A percentile compares a stretch with the other conserved stretches of the same genome.
Conservation (phyloP, 192 early-diverging fungal species). For the Podila verticillata region DNA sequence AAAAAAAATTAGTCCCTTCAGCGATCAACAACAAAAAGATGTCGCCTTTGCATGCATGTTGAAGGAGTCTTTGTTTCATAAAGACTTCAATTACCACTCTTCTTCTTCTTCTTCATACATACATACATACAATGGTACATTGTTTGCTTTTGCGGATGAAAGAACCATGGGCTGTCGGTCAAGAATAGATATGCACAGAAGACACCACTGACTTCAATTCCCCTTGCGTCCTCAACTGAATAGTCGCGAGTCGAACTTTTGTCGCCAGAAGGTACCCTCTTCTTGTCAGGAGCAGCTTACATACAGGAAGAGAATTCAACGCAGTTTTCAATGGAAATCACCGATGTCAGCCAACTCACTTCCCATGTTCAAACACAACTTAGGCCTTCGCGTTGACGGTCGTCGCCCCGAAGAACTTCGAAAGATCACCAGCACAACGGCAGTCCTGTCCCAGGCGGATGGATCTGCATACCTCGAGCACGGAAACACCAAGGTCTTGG, state of each 20-base stretch:
- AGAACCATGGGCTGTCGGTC: background rate
- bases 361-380: background rate
- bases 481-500: conserved; percentile 95
- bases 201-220: background rate
- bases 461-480: conserved; percentile 96
- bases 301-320: background rate
- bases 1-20: background rate
- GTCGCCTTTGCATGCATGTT: no score
- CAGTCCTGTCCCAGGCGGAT: conserved; percentile 85
- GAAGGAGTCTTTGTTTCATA: no score
- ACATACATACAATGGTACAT: background rate
- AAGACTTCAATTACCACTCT: background rate
- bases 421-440: conserved; percentile 81
- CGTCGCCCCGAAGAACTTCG: conserved; percentile 89
- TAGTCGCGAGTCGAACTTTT: conserved; percentile 63
- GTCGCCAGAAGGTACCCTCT: conserved; percentile 52
- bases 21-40: no score
- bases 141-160: background rate
- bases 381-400: conserved; percentile 94
- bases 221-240: background rate
- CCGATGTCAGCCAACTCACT: background rate
- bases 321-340: background rate
- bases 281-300: background rate
- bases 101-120: background rate
- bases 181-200: background rate